Evolutionary conservation across 805 yeast genomes (phyloP), one percentile per base, ranked within the genome.

Genomic region (Saitoella complicata): DNA sequence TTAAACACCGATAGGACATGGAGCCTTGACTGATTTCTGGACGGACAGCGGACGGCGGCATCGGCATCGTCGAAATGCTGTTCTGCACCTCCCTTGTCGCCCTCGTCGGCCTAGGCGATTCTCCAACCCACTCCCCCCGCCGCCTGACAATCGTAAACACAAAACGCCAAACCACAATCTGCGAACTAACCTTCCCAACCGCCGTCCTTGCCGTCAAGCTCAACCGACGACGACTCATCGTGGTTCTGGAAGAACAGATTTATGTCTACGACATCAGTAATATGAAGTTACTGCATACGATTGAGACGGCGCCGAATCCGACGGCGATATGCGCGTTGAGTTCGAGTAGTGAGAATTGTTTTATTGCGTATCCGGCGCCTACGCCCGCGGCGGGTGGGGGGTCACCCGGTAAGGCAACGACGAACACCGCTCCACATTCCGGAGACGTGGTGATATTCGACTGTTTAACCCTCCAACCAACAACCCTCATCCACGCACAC

Each of bases 231-330:
- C 66, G 96, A 39, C 68, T 88, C 51, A 70, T 84, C 32, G 91
- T 87, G 11, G 75, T 82, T 5, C 65, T 88, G 44, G 68, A 75
- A 42, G 88, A 84, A 48, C 94, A 87, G 60, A 75, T 91, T 7
- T 82, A 77, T 58, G 74, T 88, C 40, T 91, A 88, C 64, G 96
- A 88, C 60, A 79, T 88, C 49, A 76, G 91, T 46, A 83, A 93
- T 59, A 86, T 88, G 78, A 77, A 82, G 55, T 71, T 87, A 30
- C 59, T 88, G 38, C 81, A 77, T 54, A 78, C 80, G 1, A 71
- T 80, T 34, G 85, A 80, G 41, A 71, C 76, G 0, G 55, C 65
- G 11, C 64, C 74, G 1, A 78, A 71, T 49, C 31, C 31, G 6
- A 8, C 44, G 8, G 69, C 67, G 21, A 60, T 67, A 2, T 60